Base-by-base conservation (phyloP, 106 monocot species). In the Apostasia ramifera region DNA sequence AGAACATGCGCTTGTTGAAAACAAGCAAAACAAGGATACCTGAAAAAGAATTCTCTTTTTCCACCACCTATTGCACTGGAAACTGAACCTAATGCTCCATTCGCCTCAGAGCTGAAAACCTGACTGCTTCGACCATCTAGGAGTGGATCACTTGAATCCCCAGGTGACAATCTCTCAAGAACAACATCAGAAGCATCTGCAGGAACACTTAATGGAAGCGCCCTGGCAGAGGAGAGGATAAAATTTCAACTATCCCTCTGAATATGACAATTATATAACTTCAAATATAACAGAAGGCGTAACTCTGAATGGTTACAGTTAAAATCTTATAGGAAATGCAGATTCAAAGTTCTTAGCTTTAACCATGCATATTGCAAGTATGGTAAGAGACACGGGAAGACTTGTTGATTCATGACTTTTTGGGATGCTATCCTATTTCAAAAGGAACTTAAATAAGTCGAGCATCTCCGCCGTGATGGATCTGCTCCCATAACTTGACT, bases 41-140 rank as follows among this genome's bases (percentile, higher is more conserved):
- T 59, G 59, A 38, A 40, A 59, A 40, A 6, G 40, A 59, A 8
- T 59, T 59, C 59, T 40, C 59, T 38, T 40, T 59, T 59, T 59
- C 59, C 59, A 59, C 59, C 8, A 41, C 59, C 59, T 59, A 59
- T 8, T 59, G 40, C 59, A 59, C 59, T 59, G 38, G 59, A 59
- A 59, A 41, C 59, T 59, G 40, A 41, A 10, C 6, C 59, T 38
- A 59, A 59, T 40, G 41, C 59, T 59, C 40, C 59, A 59, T 59
- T 59, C 9, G 38, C 40, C 41, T 59, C 59, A 41, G 40, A 9
- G 59, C 38, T 59, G 38, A 59, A 9, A 38, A 59, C 38, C 9
- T 40, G 6, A 8, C 41, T 59, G 38, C 41, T 59, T 59, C 41
- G 40, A 37, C 41, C 59, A 40, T 59, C 59, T 59, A 59, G 41